phyloP scores from a whole-genome alignment of 192 early-diverging fungal species.

The Chytriomyces confervae region DNA sequence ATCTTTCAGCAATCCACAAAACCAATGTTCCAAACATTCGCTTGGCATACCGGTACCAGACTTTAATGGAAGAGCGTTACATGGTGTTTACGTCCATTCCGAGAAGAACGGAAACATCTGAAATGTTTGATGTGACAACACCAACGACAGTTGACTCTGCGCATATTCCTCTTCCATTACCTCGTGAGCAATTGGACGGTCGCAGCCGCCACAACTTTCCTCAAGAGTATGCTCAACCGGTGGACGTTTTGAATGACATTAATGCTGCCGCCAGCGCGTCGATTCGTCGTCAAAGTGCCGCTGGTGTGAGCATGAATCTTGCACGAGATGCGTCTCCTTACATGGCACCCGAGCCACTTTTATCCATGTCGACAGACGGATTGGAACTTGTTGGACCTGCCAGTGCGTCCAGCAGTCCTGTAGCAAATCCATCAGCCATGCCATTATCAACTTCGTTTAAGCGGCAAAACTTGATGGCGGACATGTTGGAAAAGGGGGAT shows the following conservation, averaged over 20 bases:
- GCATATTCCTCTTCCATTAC: not conserved
- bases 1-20: slow-evolving; percentile 73
- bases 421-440: not conserved
- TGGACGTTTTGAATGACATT: not conserved
- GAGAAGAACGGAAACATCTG: not conserved
- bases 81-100: slow-evolving; percentile 54
- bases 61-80: slow-evolving; percentile 80
- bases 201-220: slow-evolving; percentile 31
- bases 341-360: slow-evolving; percentile 25
- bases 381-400: not conserved
- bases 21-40: slow-evolving; percentile 93
- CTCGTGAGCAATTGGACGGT: not conserved
- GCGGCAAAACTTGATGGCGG: not conserved
- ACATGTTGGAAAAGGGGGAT: slow-evolving; percentile 14
- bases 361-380: not conserved
- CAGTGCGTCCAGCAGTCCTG: not conserved
- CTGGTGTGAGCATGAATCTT: not conserved
- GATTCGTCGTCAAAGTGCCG: not conserved
- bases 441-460: not conserved
- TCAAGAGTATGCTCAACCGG: not conserved
- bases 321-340: not conserved
- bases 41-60: slow-evolving; percentile 81
- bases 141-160: not conserved
- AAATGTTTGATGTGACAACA: not conserved
- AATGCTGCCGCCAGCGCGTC: slow-evolving; percentile 1